Conservation (phyloP, 805 yeast species). For the Metschnikowia proteae region DNA sequence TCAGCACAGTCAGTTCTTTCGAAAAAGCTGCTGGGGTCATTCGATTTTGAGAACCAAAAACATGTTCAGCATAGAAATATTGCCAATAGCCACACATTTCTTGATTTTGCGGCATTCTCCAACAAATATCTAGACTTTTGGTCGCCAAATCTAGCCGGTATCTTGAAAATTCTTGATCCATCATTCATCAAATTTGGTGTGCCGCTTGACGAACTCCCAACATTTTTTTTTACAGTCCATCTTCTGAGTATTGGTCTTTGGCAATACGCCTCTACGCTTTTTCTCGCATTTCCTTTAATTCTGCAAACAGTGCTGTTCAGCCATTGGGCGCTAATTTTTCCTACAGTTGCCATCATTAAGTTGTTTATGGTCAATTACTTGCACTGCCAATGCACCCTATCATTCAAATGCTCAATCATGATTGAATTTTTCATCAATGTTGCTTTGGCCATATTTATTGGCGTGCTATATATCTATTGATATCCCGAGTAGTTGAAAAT, state of each 20-base stretch:
- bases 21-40: constrained; percentile 11
- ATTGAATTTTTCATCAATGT: constrained; percentile 6
- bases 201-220: constrained; percentile 9
- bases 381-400: constrained; percentile 10
- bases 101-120: constrained; percentile 20
- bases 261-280: constrained; percentile 12
- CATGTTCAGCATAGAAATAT: constrained; percentile 6
- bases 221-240: constrained; percentile 9
- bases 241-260: constrained; percentile 8
- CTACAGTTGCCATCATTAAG: neutral
- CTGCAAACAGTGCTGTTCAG: neutral
- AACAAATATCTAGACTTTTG: constrained; percentile 16
- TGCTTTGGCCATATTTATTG: constrained; percentile 1
- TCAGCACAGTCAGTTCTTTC: constrained; percentile 10
- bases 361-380: constrained; percentile 16
- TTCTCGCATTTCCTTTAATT: constrained; percentile 10
- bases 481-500: neutral
- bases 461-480: constrained; percentile 13
- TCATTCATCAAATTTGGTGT: constrained; percentile 15
- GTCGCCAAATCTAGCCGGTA: constrained; percentile 4
- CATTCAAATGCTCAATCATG: constrained; percentile 12
- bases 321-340: neutral
- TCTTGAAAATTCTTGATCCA: constrained; percentile 13
- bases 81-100: constrained; percentile 22
- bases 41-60: constrained; percentile 18